Conservation (phyloP, 495 filamentous ascomycete genomes). For the Daldinia caldariorum region DNA sequence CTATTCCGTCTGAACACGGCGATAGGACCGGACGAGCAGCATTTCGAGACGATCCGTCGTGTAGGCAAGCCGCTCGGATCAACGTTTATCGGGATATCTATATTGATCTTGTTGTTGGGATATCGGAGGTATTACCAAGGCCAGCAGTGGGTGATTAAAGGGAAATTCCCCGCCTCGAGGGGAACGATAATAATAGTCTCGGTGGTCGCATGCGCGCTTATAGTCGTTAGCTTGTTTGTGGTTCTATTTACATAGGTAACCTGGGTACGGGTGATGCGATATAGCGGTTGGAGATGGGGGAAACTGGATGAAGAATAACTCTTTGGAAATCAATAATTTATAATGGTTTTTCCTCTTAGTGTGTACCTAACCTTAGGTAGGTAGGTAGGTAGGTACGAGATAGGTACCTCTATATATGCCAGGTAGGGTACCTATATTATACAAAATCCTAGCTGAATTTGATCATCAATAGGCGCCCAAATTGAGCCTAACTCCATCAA, state of each 20-base stretch:
- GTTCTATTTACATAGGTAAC: conserved; percentile 74
- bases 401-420: no score
- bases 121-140: conserved; percentile 69
- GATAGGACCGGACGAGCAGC: conserved; percentile 52
- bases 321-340: neutral
- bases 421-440: no score
- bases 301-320: neutral
- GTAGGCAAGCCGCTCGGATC: conserved; percentile 94
- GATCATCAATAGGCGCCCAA: no score
- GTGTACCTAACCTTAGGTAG: no score
- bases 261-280: conserved; percentile 52
- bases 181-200: conserved; percentile 85
- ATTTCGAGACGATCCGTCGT: conserved; percentile 66
- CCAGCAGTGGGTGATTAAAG: conserved; percentile 89
- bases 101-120: conserved; percentile 85
- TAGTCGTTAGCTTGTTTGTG: conserved; percentile 74
- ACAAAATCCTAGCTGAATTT: no score
- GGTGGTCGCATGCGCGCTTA: conserved; percentile 73
- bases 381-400: no score
- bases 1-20: conserved; percentile 91
- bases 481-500: conserved; percentile 20
- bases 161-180: conserved; percentile 92
- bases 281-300: conserved; percentile 52
- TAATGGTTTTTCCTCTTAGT: neutral
- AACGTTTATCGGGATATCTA: conserved; percentile 88